Conservation (phyloP, 805 yeast species). For the Schwanniomyces polymorphus region DNA sequence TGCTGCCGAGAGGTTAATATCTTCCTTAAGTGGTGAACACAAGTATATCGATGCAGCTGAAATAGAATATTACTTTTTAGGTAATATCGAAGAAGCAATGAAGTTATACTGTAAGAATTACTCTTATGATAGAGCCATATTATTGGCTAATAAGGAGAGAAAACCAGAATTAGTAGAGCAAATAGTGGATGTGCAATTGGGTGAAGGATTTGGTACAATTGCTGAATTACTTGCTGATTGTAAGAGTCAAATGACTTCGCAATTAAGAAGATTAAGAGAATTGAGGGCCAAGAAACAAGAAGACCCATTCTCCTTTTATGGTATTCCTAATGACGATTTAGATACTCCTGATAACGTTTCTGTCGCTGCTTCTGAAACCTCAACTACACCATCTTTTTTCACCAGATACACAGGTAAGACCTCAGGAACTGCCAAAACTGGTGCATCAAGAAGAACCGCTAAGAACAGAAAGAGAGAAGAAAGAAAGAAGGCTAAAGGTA, state of each 20-base stretch:
- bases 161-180: slow-evolving; percentile 49
- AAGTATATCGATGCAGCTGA: slow-evolving; percentile 79
- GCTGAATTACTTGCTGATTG: slow-evolving; percentile 95
- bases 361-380: slow-evolving; percentile 90
- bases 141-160: slow-evolving; percentile 53
- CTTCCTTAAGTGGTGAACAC: slow-evolving; percentile 63
- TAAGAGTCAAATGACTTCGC: slow-evolving; percentile 79
- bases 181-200: slow-evolving; percentile 69
- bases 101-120: slow-evolving; percentile 72
- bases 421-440: slow-evolving; percentile 92
- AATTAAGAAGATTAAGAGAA: slow-evolving; percentile 79
- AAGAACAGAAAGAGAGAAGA: slow-evolving; percentile 95
- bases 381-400: slow-evolving; percentile 89
- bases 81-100: slow-evolving; percentile 62
- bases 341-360: slow-evolving; percentile 93
- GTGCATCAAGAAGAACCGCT: slow-evolving; percentile 89
- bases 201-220: slow-evolving; percentile 84
- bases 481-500: slow-evolving; percentile 93
- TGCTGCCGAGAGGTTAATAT: slow-evolving; percentile 61
- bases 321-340: slow-evolving; percentile 50
- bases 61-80: slow-evolving; percentile 62
- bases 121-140: slow-evolving; percentile 71
- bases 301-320: slow-evolving; percentile 86
- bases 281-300: slow-evolving; percentile 77
- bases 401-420: slow-evolving; percentile 97